Base-by-base conservation (phyloP, 495 filamentous ascomycete species). In the Viridothelium virens region DNA sequence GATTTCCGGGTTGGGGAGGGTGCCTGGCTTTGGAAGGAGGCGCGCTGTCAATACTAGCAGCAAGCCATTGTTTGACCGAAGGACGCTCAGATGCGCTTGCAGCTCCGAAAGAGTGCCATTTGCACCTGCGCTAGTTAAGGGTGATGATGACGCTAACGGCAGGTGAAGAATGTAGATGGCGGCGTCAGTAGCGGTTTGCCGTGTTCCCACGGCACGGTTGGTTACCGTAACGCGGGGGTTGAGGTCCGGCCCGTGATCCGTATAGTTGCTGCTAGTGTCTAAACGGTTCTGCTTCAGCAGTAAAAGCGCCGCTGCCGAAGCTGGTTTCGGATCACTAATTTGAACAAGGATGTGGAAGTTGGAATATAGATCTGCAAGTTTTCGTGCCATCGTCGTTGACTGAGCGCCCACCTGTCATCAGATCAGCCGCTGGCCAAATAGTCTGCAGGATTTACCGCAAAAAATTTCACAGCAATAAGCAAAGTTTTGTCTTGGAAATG, bases 131-230 rank as follows among this genome's bases (percentile, higher is more conserved):
- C 12, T 16, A n/a, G 18, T 53, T 5, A 0, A 53, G 1, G 65
- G 38, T 4, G 73, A 67, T 3, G 64, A 59, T n/a, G 66, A 69
- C 10, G 69, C 46, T 12, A 66, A 67, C 31, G 74, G 70, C 12
- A 75, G 65, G 61, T 68, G 70, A 2, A 78, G 61, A 64, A 78
- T 73, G 70, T 75, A 78, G 39, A 78, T 61, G 3, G 73, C 70
- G 2, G 75, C 76, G 65, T 73, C 72, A 3, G 50, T 46, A 14
- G 74, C 69, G 0, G 68, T 66, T 65, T 78, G 76, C 10, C 53
- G 53, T 3, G 53, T 59, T 2, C 53, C 53, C 53, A 36, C 5
- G 31, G 53, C 31, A 10, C 53, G 53, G 36, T 33, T 33, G 14
- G 53, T 59, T 6, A 36, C 31, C 53, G 53, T 36, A 14, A 59